Base-by-base conservation (phyloP, 345 rosid species). In the Bretschneidera sinensis region DNA sequence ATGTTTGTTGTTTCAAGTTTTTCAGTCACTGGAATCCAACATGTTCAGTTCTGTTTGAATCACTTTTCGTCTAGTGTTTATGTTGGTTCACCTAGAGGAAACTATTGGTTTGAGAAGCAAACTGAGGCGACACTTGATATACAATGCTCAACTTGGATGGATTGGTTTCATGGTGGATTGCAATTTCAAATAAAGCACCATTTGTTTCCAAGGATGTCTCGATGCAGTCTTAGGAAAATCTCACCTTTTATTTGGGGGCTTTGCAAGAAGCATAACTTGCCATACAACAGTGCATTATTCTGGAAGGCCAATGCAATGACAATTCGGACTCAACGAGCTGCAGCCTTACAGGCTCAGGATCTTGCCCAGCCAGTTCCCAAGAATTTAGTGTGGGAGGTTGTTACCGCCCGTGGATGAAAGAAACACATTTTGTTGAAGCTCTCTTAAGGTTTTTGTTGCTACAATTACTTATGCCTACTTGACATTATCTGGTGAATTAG, bases 161-260 rank as follows among this genome's bases (percentile, higher is more conserved):
- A 85, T 56, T 85, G 91, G 91, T 85, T 85, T 66, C 85, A 83
- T 57, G 92, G 92, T 23, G 92, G 92, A 23, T 59, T 86, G 51
- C 92, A 86, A 68, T 86, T 83, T 69, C 92, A 86, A 75, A 20
- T 83, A 24, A 86, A 81, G 74, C 92, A 86, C 74, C 92, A 86
- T 68, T 64, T 86, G 69, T 86, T 86, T 43, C 81, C 83, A 5
- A 71, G 81, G 21, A 52, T 81, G 79, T 83, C 86, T 43, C 57
- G 86, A 24, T 71, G 81, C 67, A 66, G 76, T 33, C 83, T 81
- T 5, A 65, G 86, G 33, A 76, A 54, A 59, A 51, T 76, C 83
- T n/a, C n/a, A n/a, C n/a, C n/a, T n/a, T n/a, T n/a, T n/a, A n/a
- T n/a, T n/a, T n/a, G n/a, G n/a, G n/a, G 78, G 67, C 75, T 81